Base-by-base conservation (phyloP, 768 basidiomycete genomes). In the Naganishia kalamii region DNA sequence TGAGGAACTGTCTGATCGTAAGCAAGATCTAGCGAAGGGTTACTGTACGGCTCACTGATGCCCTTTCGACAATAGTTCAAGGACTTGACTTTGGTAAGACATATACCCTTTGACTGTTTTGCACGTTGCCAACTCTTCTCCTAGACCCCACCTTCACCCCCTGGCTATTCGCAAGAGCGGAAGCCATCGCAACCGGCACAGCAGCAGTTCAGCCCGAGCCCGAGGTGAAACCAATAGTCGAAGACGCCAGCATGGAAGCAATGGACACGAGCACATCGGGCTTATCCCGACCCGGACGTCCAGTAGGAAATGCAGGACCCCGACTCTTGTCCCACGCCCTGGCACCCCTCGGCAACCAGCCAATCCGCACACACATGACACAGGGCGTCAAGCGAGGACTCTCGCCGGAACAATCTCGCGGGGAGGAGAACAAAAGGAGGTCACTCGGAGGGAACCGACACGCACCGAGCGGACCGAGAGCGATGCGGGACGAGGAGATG, bases 391-490 rank as follows among this genome's bases (percentile, higher is more conserved):
- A 77, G 60, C 65, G 76, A 35, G 74, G 74, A 65, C 62, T 65
- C 21, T 71, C 67, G 4, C 67, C 67, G 17, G 46, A 61, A 13
- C n/a, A 41, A 5, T 48, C 43, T 43, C 41, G 60, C 6, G n/a
- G 21, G 15, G 60, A 46, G 17, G 60, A 48, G 43, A 44, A n/a
- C 19, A 48, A 46, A 12, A 4, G 43, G n/a, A 41, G 43, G 5
- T 57, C 54, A 7, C 54, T 57, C 37, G 54, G 54, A 7, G 37
- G 37, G 17, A 57, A 35, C 27, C 54, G 54, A 27, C 54, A 57
- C 40, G 21, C 35, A 35, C 92, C 92, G 0, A 88, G 87, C 2
- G 90, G 88, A 25, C 92, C 92, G 21, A 84, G 92, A 59, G 90
- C 89, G 1, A 91, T 92, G 89, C 74, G 79, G 23, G 73, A 72